These are phyloP conservation scores for Achaetomium macrosporum DNA, from an alignment of 2,329 filamentous ascomycete genomes.

Conservation along the genomic window DNA sequence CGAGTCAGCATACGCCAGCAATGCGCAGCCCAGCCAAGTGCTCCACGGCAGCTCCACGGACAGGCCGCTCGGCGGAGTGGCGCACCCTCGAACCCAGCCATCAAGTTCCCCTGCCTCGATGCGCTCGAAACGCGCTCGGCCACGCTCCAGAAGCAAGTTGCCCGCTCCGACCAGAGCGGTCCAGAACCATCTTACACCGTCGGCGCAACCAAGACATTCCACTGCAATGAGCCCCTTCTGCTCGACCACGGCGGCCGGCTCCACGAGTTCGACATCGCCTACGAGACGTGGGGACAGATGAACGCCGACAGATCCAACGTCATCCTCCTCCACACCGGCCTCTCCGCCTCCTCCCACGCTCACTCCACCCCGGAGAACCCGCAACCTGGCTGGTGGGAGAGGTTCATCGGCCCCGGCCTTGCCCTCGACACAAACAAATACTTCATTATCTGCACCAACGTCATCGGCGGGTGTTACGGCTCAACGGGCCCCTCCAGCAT, in stretches of 20 bases:
- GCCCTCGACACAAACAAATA: constrained; percentile 88
- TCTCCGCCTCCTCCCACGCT: constrained; percentile 96
- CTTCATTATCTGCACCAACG: constrained; percentile 93
- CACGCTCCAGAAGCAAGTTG: constrained; percentile 49
- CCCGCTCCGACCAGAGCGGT: constrained; percentile 59
- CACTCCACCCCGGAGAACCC: constrained; percentile 84
- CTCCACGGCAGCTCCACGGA: constrained; percentile 19
- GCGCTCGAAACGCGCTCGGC: constrained; percentile 74
- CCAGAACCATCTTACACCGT: constrained; percentile 93
- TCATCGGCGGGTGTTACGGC: constrained; percentile 91
- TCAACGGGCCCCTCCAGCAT: constrained; percentile 85
- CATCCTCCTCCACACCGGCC: constrained; percentile 85
- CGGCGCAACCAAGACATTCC: constrained; percentile 74
- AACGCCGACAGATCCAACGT: constrained; percentile 80
- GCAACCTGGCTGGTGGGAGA: constrained; percentile 97
- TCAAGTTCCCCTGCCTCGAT: constrained; percentile 87
- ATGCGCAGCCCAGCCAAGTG: not conserved
- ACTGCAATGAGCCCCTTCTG: constrained; percentile 65
- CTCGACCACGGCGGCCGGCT: constrained; percentile 96
- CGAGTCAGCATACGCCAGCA: not conserved
- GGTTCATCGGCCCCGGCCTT: constrained; percentile 84
- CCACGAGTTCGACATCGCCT: constrained; percentile 81
- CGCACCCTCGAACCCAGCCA: constrained; percentile 69
- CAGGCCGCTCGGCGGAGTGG: constrained; percentile 24
- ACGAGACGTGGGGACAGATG: constrained; percentile 84